phyloP scores from a whole-genome alignment of 1,284 basidiomycete genomes.

The Pseudozyma hubeiensis region DNA sequence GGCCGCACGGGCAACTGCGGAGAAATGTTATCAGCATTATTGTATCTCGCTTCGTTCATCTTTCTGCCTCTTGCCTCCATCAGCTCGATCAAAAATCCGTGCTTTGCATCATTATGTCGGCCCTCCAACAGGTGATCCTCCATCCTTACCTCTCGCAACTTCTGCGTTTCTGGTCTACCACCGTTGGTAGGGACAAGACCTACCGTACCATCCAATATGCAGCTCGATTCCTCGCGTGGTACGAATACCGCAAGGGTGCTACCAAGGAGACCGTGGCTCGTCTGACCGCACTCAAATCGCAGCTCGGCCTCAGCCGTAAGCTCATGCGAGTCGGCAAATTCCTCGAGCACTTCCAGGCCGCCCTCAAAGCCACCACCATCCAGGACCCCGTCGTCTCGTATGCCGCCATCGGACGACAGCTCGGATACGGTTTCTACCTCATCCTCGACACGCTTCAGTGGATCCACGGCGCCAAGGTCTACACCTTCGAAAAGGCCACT shows the following conservation, averaged over 20 bases:
- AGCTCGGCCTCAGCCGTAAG: conserved; percentile 70
- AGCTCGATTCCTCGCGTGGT: conserved; percentile 89
- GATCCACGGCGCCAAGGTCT: conserved; percentile 67
- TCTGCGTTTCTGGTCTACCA: conserved; percentile 68
- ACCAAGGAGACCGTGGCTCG: conserved; percentile 70
- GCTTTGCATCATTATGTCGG: conserved; percentile 54
- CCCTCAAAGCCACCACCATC: conserved; percentile 79
- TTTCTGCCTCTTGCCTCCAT: conserved; percentile 5
- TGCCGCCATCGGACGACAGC: conserved; percentile 83
- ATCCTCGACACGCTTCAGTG: conserved; percentile 67
- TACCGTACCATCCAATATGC: conserved; percentile 94
- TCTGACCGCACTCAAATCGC: conserved; percentile 70
- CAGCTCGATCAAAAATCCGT: neutral
- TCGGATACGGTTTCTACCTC: conserved; percentile 91
- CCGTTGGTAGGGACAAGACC: conserved; percentile 73
- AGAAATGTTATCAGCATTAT: too few species aligned
- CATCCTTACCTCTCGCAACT: conserved; percentile 67
- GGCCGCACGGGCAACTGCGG: too few species aligned
- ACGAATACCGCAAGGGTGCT: conserved; percentile 69
- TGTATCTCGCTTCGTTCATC: neutral
- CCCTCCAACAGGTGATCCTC: conserved; percentile 66
- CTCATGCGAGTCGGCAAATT: conserved; percentile 92
- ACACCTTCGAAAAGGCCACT: conserved; percentile 73
- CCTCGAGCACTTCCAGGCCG: conserved; percentile 91
- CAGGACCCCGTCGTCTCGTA: conserved; percentile 80